Evolutionary conservation across 305 asterid genomes (phyloP).

Genomic region (Fraxinus greggii): DNA sequence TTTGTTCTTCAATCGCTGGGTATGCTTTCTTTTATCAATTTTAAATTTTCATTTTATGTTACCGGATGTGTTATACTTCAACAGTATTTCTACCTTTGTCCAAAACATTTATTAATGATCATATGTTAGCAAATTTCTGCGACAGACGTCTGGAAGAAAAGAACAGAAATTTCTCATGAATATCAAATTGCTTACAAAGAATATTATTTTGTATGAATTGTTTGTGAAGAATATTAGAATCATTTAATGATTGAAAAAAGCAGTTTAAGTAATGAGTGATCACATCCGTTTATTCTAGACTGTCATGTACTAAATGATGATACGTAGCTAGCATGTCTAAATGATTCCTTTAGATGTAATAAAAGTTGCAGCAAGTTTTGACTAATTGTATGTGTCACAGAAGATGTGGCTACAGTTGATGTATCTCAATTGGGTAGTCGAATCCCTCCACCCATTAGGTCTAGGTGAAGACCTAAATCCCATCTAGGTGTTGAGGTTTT

Average conservation of each 20-base stretch:
- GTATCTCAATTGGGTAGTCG: background rate
- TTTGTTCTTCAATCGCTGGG: conserved; percentile 17
- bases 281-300: background rate
- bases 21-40: conserved; percentile 17
- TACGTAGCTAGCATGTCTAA: background rate
- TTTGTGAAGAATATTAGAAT: conserved; percentile 10
- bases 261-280: conserved; percentile 1
- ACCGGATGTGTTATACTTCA: conserved; percentile 1
- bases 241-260: background rate
- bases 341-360: background rate
- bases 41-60: conserved; percentile 9
- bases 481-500: background rate
- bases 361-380: background rate
- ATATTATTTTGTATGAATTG: background rate
- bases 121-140: conserved; percentile 3
- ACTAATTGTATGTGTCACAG: background rate
- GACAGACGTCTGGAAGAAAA: conserved; percentile 1
- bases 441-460: background rate
- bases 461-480: background rate
- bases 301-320: background rate
- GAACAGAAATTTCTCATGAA: conserved; percentile 5
- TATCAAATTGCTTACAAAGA: background rate
- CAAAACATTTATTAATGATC: background rate
- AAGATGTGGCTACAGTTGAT: background rate
- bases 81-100: background rate